phyloP scores from a whole-genome alignment of 2,329 filamentous ascomycete species.

The Talaromyces albobiverticillius region DNA sequence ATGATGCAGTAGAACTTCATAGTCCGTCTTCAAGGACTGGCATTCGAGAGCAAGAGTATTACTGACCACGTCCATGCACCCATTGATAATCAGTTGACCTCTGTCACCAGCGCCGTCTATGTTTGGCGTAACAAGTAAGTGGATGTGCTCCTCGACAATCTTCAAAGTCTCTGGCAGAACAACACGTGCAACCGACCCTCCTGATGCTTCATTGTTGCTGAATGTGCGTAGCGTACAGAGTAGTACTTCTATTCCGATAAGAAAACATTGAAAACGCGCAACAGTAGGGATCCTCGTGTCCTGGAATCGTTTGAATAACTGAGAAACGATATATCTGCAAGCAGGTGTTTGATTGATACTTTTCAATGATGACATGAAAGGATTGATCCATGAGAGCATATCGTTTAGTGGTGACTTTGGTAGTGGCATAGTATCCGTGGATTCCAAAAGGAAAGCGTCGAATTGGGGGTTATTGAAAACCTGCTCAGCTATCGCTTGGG shows the following conservation, averaged over 20 bases:
- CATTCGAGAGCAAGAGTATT: conserved; percentile 69
- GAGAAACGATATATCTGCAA: conserved; percentile 72
- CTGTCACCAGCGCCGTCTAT: conserved; percentile 4
- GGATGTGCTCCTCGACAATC: conserved; percentile 48
- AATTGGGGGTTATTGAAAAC: conserved; percentile 73
- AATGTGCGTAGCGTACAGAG: conserved; percentile 47
- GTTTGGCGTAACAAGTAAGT: conserved; percentile 57
- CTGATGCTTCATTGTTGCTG: conserved; percentile 44
- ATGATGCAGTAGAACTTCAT: conserved; percentile 60
- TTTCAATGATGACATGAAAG: conserved; percentile 74
- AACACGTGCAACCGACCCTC: conserved; percentile 46
- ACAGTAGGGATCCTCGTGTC: conserved; percentile 38
- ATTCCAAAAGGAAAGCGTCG: conserved; percentile 52
- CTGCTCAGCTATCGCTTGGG: conserved; percentile 77
- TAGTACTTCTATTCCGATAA: conserved; percentile 43
- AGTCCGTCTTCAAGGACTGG: conserved; percentile 66
- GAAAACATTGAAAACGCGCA: conserved; percentile 46
- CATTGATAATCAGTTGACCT: conserved; percentile 45
- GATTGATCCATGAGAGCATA: conserved; percentile 73
- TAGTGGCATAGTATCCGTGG: conserved; percentile 50
- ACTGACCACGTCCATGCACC: conserved; percentile 64
- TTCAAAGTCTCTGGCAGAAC: conserved; percentile 49
- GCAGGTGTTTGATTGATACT: conserved; percentile 73
- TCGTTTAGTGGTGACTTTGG: conserved; percentile 57
- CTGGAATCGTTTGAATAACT: conserved; percentile 64